Evolutionary conservation across 352 stramenopile species (phyloP).

Genomic region (Phytophthora hibernalis): DNA sequence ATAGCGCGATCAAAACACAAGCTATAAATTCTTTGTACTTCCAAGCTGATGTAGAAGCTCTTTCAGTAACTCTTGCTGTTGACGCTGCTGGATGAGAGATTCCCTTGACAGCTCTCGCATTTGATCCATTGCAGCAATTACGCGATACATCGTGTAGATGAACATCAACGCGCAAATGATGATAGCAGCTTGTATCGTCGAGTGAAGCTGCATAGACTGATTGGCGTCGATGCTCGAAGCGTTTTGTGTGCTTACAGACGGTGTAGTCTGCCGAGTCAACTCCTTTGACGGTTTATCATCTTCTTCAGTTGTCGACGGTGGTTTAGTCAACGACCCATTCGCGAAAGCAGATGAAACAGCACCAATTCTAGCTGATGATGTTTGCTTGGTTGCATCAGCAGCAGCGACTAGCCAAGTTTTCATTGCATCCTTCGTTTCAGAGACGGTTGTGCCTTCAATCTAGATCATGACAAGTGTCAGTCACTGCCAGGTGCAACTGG

Average conservation of each 20-base stretch:
- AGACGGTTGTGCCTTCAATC: slow-evolving; percentile 83
- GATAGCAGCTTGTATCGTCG: slow-evolving; percentile 48
- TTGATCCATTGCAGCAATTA: slow-evolving; percentile 61
- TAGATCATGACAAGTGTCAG: slow-evolving; percentile 24
- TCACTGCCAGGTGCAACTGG: background rate
- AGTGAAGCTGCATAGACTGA: slow-evolving; percentile 19
- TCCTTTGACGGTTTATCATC: slow-evolving; percentile 8
- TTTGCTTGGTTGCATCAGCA: slow-evolving; percentile 30
- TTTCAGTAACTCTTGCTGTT: slow-evolving; percentile 74
- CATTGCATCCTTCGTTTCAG: slow-evolving; percentile 69
- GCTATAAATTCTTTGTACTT: slow-evolving; percentile 14
- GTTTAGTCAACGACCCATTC: slow-evolving; percentile 1
- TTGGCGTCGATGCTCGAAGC: background rate
- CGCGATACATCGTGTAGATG: slow-evolving; percentile 73
- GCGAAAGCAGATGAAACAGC: background rate
- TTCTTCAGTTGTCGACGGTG: background rate
- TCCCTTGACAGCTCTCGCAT: slow-evolving; percentile 70
- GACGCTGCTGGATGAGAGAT: slow-evolving; percentile 57
- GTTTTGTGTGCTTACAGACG: background rate
- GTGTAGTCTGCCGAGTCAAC: background rate
- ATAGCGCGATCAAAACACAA: background rate
- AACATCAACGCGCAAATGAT: slow-evolving; percentile 70
- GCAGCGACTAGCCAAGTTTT: slow-evolving; percentile 63
- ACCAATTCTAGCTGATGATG: background rate
- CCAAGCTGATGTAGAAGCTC: slow-evolving; percentile 58